These are phyloP conservation scores for Trichoderma sp. DNA, from an alignment of 2,329 filamentous ascomycete species.

Conservation along the genomic window DNA sequence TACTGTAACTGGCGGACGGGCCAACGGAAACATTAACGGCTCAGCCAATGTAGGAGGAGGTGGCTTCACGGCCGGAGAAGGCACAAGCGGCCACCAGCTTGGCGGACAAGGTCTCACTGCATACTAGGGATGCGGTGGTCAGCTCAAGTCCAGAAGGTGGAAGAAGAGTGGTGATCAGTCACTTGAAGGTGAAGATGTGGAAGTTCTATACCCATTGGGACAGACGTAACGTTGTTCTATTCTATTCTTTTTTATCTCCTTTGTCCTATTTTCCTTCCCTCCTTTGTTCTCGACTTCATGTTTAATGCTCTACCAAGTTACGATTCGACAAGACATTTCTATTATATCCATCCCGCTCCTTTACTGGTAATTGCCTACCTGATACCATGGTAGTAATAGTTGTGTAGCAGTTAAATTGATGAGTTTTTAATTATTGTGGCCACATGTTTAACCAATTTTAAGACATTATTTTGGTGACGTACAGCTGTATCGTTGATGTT, in stretches of 20 bases:
- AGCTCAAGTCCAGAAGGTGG: constrained; percentile 6
- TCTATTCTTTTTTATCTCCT: not conserved
- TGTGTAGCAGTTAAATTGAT: not conserved
- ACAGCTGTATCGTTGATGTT: not conserved
- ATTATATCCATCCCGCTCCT: not conserved
- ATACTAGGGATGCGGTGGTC: constrained; percentile 26
- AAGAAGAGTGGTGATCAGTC: constrained; percentile 1
- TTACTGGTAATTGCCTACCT: not conserved
- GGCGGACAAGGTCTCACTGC: constrained; percentile 22
- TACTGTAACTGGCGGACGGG: constrained; percentile 19
- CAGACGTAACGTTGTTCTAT: not conserved
- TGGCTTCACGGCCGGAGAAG: not conserved
- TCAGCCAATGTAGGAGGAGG: constrained; percentile 23
- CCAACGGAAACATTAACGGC: constrained; percentile 3
- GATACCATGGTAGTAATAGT: constrained; percentile 14
- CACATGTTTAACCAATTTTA: not conserved
- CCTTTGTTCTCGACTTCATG: not conserved
- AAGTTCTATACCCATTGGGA: constrained; percentile 27
- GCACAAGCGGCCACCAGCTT: not conserved
- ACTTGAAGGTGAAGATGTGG: not conserved
- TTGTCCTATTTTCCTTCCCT: not conserved
- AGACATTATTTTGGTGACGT: not conserved
- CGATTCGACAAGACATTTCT: no score
- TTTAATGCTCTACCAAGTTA: not conserved
- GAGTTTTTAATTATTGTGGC: not conserved